phyloP scores from a whole-genome alignment of 2,329 filamentous ascomycete genomes.

The Epichloe bromicola region DNA sequence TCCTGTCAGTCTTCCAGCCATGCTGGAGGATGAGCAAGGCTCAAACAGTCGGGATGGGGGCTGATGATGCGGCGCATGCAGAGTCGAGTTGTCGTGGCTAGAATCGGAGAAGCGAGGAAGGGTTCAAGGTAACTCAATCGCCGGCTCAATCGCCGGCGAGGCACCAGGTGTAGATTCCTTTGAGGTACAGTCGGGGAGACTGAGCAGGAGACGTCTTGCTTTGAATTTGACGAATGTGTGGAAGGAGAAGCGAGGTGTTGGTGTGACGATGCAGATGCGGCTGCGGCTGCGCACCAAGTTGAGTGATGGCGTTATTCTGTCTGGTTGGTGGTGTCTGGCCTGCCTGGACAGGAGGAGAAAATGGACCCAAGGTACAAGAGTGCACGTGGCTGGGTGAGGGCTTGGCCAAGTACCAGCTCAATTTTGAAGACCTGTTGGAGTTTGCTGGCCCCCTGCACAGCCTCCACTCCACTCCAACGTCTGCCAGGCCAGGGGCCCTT shows the following conservation, averaged over 20 bases:
- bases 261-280: background rate
- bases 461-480: background rate
- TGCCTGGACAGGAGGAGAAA: background rate
- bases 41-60: slow-evolving; percentile 17
- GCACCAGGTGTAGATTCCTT: background rate
- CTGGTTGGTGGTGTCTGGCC: too few relatives aligned
- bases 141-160: background rate
- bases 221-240: background rate
- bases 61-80: slow-evolving; percentile 20
- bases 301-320: background rate
- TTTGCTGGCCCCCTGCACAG: background rate
- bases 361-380: background rate
- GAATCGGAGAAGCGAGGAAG: background rate
- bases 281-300: background rate
- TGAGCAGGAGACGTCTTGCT: background rate
- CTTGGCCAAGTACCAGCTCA: background rate
- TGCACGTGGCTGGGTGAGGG: background rate
- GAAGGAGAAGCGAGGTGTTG: background rate
- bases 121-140: background rate
- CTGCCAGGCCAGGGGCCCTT: too few relatives aligned
- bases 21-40: slow-evolving; percentile 33
- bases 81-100: slow-evolving; percentile 10
- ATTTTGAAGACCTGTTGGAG: too few relatives aligned
- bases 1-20: slow-evolving; percentile 44
- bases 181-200: background rate